Base-by-base conservation (phyloP, 2,329 filamentous ascomycete species). In the Aspergillus awamori region DNA sequence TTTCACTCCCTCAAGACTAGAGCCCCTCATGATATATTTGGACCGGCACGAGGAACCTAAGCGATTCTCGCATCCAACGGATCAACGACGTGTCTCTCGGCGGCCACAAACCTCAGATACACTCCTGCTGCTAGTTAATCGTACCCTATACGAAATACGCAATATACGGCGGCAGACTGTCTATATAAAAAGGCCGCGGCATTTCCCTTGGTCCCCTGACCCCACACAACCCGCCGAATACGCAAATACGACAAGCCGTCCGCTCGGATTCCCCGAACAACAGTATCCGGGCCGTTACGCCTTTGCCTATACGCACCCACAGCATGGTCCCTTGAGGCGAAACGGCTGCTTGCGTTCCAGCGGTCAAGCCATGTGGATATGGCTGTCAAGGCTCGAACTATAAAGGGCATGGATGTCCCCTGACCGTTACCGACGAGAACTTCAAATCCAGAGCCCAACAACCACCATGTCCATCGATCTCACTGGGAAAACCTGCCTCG, bases 401-500 rank as follows among this genome's bases (percentile, higher is more conserved):
- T 49, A 49, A 49, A 49, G 6, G 20, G 22, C 3, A 49, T 15
- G 3, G 26, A 30, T 1, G 33, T n/a, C 45, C 45, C 45, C 52
- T 17, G 36, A 26, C 20, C 20, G 17, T 8, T n/a, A 20, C 17
- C 28, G 7, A 17, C n/a, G 2, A 8, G 26, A n/a, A 2, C 52
- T 10, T 43, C 13, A 17, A 17, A 17, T 15, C 8, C 13, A 11
- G n/a, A 28, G 4, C 22, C 20, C 5, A 43, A 26, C 36, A 30
- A 17, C 11, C 52, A 39, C 15, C 15, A 41, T 54, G 36, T 54
- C 52, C 13, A 54, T 54, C 33, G 10, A 43, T 10, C 51, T 72
- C 13, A 54, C 64, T 15, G 69, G 67, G 17, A 73, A 72, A 53
- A 70, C 67, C 7, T 70, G 67, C 26, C 69, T 74, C 20, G 62